These are phyloP conservation scores for Nymphaea thermarum DNA, from an alignment of 164 flowering plant genomes.

Conservation along the genomic window DNA sequence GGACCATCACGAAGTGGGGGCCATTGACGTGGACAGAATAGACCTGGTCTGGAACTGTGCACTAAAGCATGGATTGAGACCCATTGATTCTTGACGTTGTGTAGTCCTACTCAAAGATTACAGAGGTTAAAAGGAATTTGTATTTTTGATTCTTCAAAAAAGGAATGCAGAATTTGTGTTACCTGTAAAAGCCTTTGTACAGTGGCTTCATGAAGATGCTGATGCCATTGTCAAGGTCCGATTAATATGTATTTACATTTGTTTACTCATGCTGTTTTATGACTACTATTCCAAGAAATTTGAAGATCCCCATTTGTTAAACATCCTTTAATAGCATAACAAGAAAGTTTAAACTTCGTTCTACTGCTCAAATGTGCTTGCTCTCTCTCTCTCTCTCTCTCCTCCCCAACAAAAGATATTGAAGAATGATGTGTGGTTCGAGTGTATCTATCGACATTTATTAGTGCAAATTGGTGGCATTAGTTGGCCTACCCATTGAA, in stretches of 20 bases:
- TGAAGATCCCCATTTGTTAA: not conserved
- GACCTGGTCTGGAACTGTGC: constrained; percentile 92
- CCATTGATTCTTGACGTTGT: constrained; percentile 15
- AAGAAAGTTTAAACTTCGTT: not conserved
- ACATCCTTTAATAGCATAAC: not conserved
- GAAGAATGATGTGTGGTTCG: not conserved
- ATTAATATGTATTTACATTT: not conserved
- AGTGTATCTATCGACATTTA: not conserved
- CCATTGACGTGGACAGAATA: constrained; percentile 67
- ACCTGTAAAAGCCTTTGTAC: not conserved
- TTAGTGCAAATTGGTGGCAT: not conserved
- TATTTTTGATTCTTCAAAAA: not conserved
- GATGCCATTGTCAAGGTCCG: not conserved
- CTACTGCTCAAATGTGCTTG: not conserved
- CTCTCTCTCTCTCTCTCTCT: not conserved
- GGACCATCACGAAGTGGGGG: constrained; percentile 93
- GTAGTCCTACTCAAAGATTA: not conserved
- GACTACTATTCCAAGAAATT: not conserved
- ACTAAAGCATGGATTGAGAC: constrained; percentile 62
- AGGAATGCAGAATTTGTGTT: not conserved
- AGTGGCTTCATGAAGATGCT: not conserved
- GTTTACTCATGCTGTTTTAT: not conserved
- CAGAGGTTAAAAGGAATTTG: not conserved
- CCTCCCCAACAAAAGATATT: not conserved
- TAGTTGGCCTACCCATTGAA: not conserved